These are phyloP conservation scores for Kwoniella dendrophila DNA, from an alignment of 768 basidiomycete genomes.

Conservation along the genomic window DNA sequence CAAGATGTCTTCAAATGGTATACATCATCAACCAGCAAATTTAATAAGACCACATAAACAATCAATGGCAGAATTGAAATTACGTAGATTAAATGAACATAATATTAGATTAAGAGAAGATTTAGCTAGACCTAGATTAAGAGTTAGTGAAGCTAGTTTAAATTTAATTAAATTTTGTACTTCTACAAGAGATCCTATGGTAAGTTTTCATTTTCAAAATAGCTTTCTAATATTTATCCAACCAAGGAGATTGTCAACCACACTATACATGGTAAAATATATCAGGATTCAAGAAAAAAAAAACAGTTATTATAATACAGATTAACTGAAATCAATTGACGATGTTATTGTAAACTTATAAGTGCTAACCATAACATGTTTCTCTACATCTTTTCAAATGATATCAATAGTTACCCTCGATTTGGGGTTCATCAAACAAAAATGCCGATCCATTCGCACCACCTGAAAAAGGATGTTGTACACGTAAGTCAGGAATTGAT, in stretches of 20 bases:
- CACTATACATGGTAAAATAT: no score
- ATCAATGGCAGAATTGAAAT: conserved; percentile 97
- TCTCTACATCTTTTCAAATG: no score
- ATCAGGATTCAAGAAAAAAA: no score
- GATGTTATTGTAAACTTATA: no score
- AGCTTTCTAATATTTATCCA: no score
- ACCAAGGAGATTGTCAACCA: no score
- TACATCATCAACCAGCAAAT: conserved; percentile 16
- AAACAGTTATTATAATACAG: no score
- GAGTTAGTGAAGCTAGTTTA: conserved; percentile 86
- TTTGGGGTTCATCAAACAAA: conserved; percentile 94
- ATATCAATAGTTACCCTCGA: conserved; percentile 75
- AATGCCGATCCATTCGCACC: conserved; percentile 91
- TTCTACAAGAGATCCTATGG: conserved; percentile 73
- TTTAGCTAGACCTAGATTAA: conserved; percentile 79
- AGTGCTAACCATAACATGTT: no score
- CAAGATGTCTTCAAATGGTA: not conserved
- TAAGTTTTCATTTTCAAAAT: conserved; percentile 37
- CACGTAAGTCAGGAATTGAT: conserved; percentile 38
- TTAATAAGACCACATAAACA: conserved; percentile 63
- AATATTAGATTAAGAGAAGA: conserved; percentile 89
- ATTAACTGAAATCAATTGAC: no score
- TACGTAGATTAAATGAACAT: conserved; percentile 88
- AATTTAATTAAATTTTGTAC: conserved; percentile 94
- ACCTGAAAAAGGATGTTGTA: conserved; percentile 60